Conservation (phyloP, 495 filamentous ascomycete genomes). For the Thozetella sp. region DNA sequence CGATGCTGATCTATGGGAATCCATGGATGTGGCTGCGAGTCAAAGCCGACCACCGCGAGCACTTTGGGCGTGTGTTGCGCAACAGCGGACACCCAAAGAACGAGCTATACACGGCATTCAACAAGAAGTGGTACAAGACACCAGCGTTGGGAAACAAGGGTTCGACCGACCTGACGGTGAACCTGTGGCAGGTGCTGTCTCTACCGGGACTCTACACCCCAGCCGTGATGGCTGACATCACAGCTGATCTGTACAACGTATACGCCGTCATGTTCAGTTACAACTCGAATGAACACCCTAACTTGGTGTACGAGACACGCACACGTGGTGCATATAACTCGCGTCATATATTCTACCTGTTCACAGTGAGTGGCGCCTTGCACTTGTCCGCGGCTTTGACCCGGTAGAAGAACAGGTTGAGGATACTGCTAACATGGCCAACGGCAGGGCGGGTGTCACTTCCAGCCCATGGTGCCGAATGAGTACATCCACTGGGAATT, state of each 20-base stretch:
- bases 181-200: constrained; percentile 14
- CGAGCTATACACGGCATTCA: constrained; percentile 3
- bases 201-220: constrained; percentile 13
- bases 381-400: too few relatives aligned
- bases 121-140: constrained; percentile 8
- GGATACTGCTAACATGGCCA: not conserved
- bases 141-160: not conserved
- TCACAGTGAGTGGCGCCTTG: not conserved
- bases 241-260: constrained; percentile 13
- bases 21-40: constrained; percentile 8
- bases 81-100: constrained; percentile 12
- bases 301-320: constrained; percentile 6
- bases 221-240: constrained; percentile 12
- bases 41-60: constrained; percentile 14
- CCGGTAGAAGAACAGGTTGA: not conserved
- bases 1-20: constrained; percentile 1
- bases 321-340: constrained; percentile 13
- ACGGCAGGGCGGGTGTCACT: constrained; percentile 3
- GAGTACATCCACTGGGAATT: constrained; percentile 14
- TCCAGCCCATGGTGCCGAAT: constrained; percentile 13
- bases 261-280: constrained; percentile 7
- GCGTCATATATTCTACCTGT: constrained; percentile 13
- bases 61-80: constrained; percentile 5
- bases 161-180: constrained; percentile 1
- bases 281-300: not conserved